These are phyloP conservation scores for Lipomyces yamanashiensis DNA, from an alignment of 805 yeast genomes.

Conservation along the genomic window DNA sequence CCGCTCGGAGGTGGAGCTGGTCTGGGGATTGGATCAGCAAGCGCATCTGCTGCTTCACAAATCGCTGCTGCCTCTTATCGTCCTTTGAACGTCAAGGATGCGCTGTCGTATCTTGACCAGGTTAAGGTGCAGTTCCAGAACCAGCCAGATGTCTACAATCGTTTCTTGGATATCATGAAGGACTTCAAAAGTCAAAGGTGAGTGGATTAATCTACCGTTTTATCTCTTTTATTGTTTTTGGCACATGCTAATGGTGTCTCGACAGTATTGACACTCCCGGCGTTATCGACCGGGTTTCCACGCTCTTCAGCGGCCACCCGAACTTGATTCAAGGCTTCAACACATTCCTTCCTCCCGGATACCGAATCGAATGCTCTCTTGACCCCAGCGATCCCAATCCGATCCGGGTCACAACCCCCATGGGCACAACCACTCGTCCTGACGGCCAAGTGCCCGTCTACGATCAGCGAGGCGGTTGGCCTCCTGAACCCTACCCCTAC, in stretches of 20 bases:
- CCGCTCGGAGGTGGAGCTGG: conserved; percentile 12
- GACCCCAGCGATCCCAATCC: conserved; percentile 92
- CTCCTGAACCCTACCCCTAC: conserved; percentile 28
- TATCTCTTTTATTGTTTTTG: not conserved
- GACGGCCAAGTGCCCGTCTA: conserved; percentile 50
- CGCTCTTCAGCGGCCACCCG: conserved; percentile 90
- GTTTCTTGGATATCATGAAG: conserved; percentile 96
- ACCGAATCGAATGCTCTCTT: conserved; percentile 83
- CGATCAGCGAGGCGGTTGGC: conserved; percentile 35
- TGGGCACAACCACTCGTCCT: conserved; percentile 81
- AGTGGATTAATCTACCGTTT: conserved; percentile 38
- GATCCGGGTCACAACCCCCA: conserved; percentile 92
- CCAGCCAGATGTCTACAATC: conserved; percentile 95
- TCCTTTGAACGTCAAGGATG: conserved; percentile 94
- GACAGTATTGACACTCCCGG: conserved; percentile 89
- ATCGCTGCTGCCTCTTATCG: conserved; percentile 43
- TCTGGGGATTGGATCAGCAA: conserved; percentile 9
- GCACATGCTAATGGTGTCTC: conserved; percentile 1
- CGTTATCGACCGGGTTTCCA: conserved; percentile 92
- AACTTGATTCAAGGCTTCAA: conserved; percentile 93
- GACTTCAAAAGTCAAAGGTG: conserved; percentile 93
- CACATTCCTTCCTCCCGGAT: conserved; percentile 96
- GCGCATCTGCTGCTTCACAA: conserved; percentile 42
- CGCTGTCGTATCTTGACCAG: conserved; percentile 91
- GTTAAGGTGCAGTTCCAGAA: conserved; percentile 89